These are phyloP conservation scores for Ascochyta pisi DNA, from an alignment of 2,329 filamentous ascomycete genomes.

Conservation along the genomic window DNA sequence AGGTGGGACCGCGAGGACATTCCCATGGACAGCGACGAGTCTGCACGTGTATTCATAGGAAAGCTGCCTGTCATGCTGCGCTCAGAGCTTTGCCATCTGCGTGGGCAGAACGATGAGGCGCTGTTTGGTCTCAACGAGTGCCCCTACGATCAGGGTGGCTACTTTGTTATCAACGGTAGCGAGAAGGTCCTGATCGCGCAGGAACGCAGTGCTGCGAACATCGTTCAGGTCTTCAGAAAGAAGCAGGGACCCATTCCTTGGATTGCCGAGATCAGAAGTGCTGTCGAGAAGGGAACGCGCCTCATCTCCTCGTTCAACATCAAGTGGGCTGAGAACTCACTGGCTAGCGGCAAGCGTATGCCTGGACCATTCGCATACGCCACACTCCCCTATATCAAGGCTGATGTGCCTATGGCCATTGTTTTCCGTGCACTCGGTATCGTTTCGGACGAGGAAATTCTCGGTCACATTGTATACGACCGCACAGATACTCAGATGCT, in stretches of 20 bases:
- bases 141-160: slow-evolving; percentile 96
- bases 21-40: slow-evolving; percentile 57
- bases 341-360: slow-evolving; percentile 75
- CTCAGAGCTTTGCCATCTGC: slow-evolving; percentile 91
- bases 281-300: slow-evolving; percentile 92
- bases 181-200: slow-evolving; percentile 99
- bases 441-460: slow-evolving; percentile 95
- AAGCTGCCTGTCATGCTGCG: slow-evolving; percentile 98
- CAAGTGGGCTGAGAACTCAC: slow-evolving; percentile 87
- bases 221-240: slow-evolving; percentile 99
- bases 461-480: slow-evolving; percentile 98
- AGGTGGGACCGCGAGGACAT: slow-evolving; percentile 60
- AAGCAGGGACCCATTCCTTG: slow-evolving; percentile 93
- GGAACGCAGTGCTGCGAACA: slow-evolving; percentile 96
- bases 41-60: slow-evolving; percentile 85
- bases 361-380: slow-evolving; percentile 89
- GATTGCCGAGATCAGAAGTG: slow-evolving; percentile 94
- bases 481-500: slow-evolving; percentile 95
- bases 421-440: slow-evolving; percentile 96
- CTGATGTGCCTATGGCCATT: slow-evolving; percentile 90
- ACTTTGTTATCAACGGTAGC: slow-evolving; percentile 99
- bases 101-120: slow-evolving; percentile 81
- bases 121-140: slow-evolving; percentile 95
- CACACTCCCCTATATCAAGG: slow-evolving; percentile 91
- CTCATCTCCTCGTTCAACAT: slow-evolving; percentile 92